These are phyloP conservation scores for Blastobotrys apis DNA, from an alignment of 1,139 yeast species.

Conservation along the genomic window DNA sequence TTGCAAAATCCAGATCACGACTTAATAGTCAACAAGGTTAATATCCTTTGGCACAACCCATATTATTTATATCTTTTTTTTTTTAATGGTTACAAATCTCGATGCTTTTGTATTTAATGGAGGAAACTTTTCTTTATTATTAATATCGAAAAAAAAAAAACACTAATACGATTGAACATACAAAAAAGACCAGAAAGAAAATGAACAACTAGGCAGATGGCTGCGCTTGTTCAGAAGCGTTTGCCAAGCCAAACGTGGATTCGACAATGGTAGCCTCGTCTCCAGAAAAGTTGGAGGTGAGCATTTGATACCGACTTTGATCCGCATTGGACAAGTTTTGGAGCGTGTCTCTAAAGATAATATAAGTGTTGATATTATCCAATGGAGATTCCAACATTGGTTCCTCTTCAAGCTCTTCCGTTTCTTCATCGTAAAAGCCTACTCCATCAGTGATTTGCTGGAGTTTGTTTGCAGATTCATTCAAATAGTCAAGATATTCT, in stretches of 20 bases:
- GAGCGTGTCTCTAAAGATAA: constrained; percentile 45
- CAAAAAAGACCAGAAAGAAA: neutral
- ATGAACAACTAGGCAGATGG: neutral
- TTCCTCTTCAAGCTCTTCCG: constrained; percentile 69
- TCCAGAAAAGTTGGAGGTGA: constrained; percentile 30
- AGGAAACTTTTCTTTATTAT: neutral
- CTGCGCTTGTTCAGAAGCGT: neutral
- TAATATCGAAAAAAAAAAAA: neutral
- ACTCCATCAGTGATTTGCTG: constrained; percentile 19
- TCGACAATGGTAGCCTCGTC: constrained; percentile 35
- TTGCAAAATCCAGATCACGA: constrained; percentile 76
- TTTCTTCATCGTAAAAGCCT: constrained; percentile 40
- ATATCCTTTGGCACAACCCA: neutral
- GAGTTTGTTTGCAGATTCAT: constrained; percentile 26
- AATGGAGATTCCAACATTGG: constrained; percentile 75
- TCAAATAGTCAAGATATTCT: constrained; percentile 33
- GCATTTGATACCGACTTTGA: constrained; percentile 30
- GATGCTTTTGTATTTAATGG: neutral
- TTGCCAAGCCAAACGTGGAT: constrained; percentile 23
- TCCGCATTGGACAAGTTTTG: constrained; percentile 33
- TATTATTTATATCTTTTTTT: constrained; percentile 7
- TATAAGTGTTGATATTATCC: constrained; percentile 65
- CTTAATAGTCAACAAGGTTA: constrained; percentile 27
- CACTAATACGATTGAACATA: neutral
- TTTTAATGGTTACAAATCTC: neutral